Base-by-base conservation (phyloP, 1,284 basidiomycete genomes). In the Cryptococcus amylolentus region DNA sequence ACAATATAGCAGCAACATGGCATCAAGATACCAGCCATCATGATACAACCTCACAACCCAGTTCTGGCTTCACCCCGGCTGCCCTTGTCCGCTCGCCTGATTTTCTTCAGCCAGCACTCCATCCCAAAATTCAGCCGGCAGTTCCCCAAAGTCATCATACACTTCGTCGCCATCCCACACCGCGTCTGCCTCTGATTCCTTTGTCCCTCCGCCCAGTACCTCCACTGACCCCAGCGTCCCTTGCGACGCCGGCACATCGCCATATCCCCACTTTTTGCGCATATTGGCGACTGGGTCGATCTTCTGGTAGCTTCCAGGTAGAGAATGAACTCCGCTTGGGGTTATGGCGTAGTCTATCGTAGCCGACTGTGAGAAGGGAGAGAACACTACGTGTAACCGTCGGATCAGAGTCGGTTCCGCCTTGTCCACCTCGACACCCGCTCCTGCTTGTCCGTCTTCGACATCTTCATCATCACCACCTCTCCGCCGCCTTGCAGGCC, bases 301-400 rank as follows among this genome's bases (percentile, higher is more conserved):
- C 5, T 55, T 31, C 27, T 59, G 55, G 23, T 65, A 66, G 1
- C 58, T 58, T 0, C 60, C 64, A 0, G 61, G 57, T 4, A 77
- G 28, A 3, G 68, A 61, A 41, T 70, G 67, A 28, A 91, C 79
- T 3, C 88, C 88, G 18, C 79, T 77, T 13, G 78, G 68, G 4
- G 84, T 83, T 47, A 93, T 80, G 57, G 89, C 79, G 62, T 87
- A 92, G 69, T 92, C 89, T 51, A 88, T 71, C 8, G 84, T 86
- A 3, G 74, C 77, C 0, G 85, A 81, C 0, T 78, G 63, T 3
- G 81, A 81, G 14, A 86, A 80, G 6, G 84, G 84, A 60, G 84
- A 89, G 77, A 91, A 94, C 16, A 94, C 81, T 51, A 92, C 79
- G 55, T 82, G 84, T 54, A 74, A 63, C 39, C 68, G 56, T 14